phyloP scores from a whole-genome alignment of 2,329 filamentous ascomycete species.

The Cercospora canescens region DNA sequence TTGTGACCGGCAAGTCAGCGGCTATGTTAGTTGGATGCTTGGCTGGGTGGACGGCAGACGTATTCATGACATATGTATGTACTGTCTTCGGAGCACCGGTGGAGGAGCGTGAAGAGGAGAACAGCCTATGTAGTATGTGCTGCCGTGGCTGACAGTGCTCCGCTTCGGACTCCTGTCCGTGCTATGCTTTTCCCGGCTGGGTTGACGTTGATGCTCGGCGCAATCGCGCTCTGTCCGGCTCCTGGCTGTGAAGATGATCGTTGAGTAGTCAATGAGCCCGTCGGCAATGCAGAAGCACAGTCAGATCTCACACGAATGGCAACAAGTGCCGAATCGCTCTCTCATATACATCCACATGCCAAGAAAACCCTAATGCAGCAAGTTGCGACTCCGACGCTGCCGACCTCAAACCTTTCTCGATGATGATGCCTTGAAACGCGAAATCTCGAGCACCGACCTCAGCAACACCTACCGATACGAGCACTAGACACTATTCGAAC shows the following conservation, averaged over 20 bases:
- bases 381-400: background rate
- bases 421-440: constrained; percentile 1
- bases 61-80: background rate
- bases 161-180: background rate
- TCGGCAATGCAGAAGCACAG: background rate
- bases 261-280: background rate
- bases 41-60: background rate
- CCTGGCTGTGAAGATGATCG: background rate
- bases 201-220: background rate
- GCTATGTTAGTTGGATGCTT: background rate
- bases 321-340: background rate
- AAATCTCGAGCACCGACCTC: background rate
- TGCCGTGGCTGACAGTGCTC: background rate
- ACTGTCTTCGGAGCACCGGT: background rate
- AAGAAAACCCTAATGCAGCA: constrained; percentile 1
- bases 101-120: background rate
- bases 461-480: background rate
- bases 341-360: background rate
- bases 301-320: background rate
- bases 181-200: background rate
- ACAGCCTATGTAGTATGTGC: background rate
- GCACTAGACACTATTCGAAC: background rate
- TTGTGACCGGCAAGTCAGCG: background rate
- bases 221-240: background rate
- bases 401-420: background rate